A percentile compares a stretch with the other conserved stretches of the same genome.
These are phyloP conservation scores for Lodderomyces theae DNA, from an alignment of 1,139 yeast species.

Conservation along the genomic window DNA sequence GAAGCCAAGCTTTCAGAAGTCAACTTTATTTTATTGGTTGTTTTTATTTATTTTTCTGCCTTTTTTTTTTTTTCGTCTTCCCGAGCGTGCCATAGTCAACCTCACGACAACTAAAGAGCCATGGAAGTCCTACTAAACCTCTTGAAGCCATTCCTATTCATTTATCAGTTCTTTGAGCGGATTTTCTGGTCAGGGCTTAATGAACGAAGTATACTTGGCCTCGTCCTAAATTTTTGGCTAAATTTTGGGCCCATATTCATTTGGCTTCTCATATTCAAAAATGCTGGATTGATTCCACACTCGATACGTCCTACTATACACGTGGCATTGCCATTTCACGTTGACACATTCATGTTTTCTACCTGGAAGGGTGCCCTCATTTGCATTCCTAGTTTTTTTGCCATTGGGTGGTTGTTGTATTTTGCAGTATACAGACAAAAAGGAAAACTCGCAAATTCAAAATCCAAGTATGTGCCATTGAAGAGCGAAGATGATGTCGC, in stretches of 20 bases:
- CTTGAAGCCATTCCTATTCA: slow-evolving; percentile 14
- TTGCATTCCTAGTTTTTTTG: slow-evolving; percentile 15
- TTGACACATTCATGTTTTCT: slow-evolving; percentile 39
- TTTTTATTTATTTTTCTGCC: too few species aligned
- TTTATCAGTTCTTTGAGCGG: slow-evolving; percentile 20
- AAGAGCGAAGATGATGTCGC: too few species aligned
- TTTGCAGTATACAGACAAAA: slow-evolving; percentile 8
- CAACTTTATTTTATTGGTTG: too few species aligned
- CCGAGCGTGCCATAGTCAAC: too few species aligned
- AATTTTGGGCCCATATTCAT: slow-evolving; percentile 54
- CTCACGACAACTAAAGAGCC: neutral
- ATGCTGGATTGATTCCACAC: slow-evolving; percentile 59
- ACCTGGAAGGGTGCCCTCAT: slow-evolving; percentile 16
- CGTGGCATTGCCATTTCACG: slow-evolving; percentile 42
- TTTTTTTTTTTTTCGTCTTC: too few species aligned
- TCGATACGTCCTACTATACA: slow-evolving; percentile 54
- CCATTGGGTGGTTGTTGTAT: slow-evolving; percentile 17
- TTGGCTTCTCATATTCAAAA: slow-evolving; percentile 60
- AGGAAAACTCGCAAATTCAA: neutral
- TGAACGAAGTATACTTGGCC: slow-evolving; percentile 32
- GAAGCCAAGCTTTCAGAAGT: too few species aligned
- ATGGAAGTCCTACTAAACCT: neutral
- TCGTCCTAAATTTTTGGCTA: slow-evolving; percentile 42
- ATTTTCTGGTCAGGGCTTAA: slow-evolving; percentile 31
- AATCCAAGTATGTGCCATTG: neutral